Base-by-base conservation (phyloP, 768 basidiomycete genomes). In the Termitomyces sp. region DNA sequence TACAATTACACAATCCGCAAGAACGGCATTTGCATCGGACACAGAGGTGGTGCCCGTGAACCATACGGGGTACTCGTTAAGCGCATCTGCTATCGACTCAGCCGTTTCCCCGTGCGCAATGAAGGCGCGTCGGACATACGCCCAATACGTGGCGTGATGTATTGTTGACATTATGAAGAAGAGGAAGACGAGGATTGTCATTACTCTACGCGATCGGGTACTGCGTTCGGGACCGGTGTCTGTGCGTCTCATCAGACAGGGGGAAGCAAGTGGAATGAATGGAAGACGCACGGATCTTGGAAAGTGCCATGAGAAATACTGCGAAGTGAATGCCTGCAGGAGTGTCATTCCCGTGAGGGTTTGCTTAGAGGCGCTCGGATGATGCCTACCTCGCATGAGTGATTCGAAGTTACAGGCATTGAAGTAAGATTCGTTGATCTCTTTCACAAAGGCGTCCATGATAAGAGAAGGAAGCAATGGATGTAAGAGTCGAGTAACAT, bases 91-190 rank as follows among this genome's bases (percentile, higher is more conserved):
- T 14, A 49, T 61, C 7, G 60, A 59, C n/a, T 59, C 45, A 1
- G 56, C 59, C 5, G 63, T 61, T 32, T 56, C 33, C 8, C 60
- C 63, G 14, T 53, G 60, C n/a, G 46, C 42, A 33, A 64, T 64
- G 37, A 64, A 64, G 3, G 62, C 62, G 33, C 62, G 57, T 30
- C 54, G 62, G 5, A 59, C 63, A 37, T 64, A 59, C 1, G 60
- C 60, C 63, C 63, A 64, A 34, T 53, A 61, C 12, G 59, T 39
- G 33, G 57, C 60, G 14, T 59, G 56, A 36, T 64, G 63, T 24
- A 64, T 61, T 22, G 60, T 61, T n/a, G 63, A 61, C 63, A 64
- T 61, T 32, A 59, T 39, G 42, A 64, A 64, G 48, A 64, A 61
- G 5, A 61, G 34, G 40, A 56, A 44, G 18, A 64, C 54, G 12